Evolutionary conservation across 768 basidiomycete genomes (phyloP), one percentile per base, ranked within the genome.

Genomic region (Hericium coralloides): DNA sequence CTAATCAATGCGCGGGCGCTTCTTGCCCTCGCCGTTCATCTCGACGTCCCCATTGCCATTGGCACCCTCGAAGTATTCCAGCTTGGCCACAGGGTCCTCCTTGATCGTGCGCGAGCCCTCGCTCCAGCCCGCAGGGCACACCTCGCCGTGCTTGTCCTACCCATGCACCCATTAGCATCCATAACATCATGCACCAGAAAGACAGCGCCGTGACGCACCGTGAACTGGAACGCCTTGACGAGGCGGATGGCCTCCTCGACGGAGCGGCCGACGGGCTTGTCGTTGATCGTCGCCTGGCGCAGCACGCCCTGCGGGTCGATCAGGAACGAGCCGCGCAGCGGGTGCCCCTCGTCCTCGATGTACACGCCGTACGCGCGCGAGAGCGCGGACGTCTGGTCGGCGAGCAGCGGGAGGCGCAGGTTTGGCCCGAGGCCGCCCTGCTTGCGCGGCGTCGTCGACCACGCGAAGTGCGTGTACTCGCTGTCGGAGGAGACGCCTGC

Each of bases 211-310:
- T n/a, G n/a, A 74, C 83, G 43, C 66, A 90, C 89, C 12, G 83
- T 83, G 71, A 88, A 92, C 67, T 95, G 92, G 87, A 95, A 94
- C 20, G 94, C 94, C 72, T 95, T 85, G 73, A 97, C 75, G 51
- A 97, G 83, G 58, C 94, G 87, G 54, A 94, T 63, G 1, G 93
- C 94, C 75, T 97, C 94, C 38, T 93, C 92, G 55, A 95, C 93
- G 2, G 91, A 93, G 54, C 94, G 89, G n/a, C 94, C 94, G 51
- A 95, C 92, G 14, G 93, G 91, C 41, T 95, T 80, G 70, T 97
- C 94, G 68, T 95, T 95, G 59, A 95, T 76, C 55, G 90, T 92
- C 63, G 89, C 86, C 76, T 91, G 87, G 59, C 90, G 79, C 37
- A 92, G 69, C 55, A 76, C 77, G 52, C 89, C 90, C 73, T 88